Evolutionary conservation across 345 rosid genomes (phyloP).

Genomic region (Corchorus capsularis): DNA sequence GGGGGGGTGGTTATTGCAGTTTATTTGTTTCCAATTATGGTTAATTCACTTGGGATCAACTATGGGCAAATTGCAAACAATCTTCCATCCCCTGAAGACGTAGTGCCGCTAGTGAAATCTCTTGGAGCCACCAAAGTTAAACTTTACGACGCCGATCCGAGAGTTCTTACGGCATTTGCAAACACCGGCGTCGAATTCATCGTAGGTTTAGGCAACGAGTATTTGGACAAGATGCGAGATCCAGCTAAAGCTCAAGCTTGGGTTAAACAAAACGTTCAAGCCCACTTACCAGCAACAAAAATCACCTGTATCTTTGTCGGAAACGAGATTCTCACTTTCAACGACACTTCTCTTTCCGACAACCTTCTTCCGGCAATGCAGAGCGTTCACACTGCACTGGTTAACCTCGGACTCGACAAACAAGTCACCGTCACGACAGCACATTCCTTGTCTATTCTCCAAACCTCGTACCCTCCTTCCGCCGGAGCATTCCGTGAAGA

Average conservation of each 20-base stretch:
- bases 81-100: constrained; percentile 71
- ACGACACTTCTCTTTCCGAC: constrained; percentile 61
- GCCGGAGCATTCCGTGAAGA: constrained; percentile 74
- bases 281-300: constrained; percentile 76
- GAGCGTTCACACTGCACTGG: constrained; percentile 65
- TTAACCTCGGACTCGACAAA: constrained; percentile 60
- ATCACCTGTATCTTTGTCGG: constrained; percentile 82
- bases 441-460: constrained; percentile 69
- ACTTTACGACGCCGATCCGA: constrained; percentile 85
- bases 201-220: constrained; percentile 76
- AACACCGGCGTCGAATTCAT: constrained; percentile 74
- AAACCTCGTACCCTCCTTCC: constrained; percentile 86
- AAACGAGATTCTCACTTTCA: constrained; percentile 79
- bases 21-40: constrained; percentile 33
- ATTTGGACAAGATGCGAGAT: constrained; percentile 61
- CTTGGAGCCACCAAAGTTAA: constrained; percentile 83
- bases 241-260: constrained; percentile 59
- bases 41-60: constrained; percentile 72
- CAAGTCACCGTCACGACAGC: constrained; percentile 78
- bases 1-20: background rate
- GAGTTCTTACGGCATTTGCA: constrained; percentile 77
- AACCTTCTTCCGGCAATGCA: constrained; percentile 85
- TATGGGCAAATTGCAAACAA: constrained; percentile 92
- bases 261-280: constrained; percentile 71
- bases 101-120: constrained; percentile 75